Evolutionary conservation across 371 early-diverging fungal species (phyloP), one percentile per base, ranked within the genome.

Genomic region (Syncephalastrum racemosum): DNA sequence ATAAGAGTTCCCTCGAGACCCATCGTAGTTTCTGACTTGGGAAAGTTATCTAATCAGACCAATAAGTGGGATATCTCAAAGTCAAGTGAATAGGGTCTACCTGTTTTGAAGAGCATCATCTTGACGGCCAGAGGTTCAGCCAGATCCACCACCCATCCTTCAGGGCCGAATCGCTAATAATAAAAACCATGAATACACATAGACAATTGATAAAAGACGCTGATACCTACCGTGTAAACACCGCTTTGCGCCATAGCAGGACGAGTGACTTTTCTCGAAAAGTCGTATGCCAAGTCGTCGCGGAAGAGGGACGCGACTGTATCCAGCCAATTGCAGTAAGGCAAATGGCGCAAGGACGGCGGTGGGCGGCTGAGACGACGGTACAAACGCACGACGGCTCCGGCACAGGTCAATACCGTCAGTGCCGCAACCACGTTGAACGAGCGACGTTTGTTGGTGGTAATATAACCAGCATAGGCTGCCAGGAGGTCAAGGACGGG

Each of bases 81-180:
- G 4, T 1, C n/a, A 24, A 13, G 4, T 50, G 31, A 19, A 14
- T n/a, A 16, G 23, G 4, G 5, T 19, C 14, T 64, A 66, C 63
- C 63, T 49, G 54, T 43, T 44, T 62, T 66, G 22, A 59, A 39
- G 6, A 70, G 45, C 25, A 70, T 49, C 10, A 46, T 58, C 51
- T 63, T 63, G 15, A 52, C 53, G 12, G 59, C 59, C 10, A 60
- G 50, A 14, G 71, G 71, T 36, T 64, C 63, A 0, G 64, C 39
- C 18, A 70, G 40, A 45, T 56, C 57, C 4, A 56, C 57, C 24
- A 56, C 18, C 57, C 57, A 56, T 8, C 57, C 57, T 43, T 56
- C 50, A 7, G 57, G 19, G 1, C 25, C 19, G 8, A 56, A 42
- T 42, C 57, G 48, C 57, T 56, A n/a, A n/a, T n/a, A n/a, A n/a